Base-by-base conservation (phyloP, 164 flowering plant genomes). In the Echeveria elegans region DNA sequence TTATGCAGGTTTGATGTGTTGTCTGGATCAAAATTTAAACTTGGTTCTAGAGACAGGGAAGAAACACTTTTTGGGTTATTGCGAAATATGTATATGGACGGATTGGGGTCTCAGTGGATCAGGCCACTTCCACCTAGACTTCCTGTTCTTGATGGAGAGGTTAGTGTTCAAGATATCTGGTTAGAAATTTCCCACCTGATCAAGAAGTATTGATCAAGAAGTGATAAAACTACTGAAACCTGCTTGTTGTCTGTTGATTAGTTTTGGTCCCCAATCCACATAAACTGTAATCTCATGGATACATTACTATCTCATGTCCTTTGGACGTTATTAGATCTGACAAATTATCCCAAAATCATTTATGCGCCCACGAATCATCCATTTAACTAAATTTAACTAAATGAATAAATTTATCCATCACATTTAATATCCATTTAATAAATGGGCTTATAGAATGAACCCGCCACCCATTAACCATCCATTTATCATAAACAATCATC, bases 91-190 rank as follows among this genome's bases (percentile, higher is more conserved):
- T 82, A 92, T 19, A 58, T 83, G 63, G 86, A 85, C 74, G 97
- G 96, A 50, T 72, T 92, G 64, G 77, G 75, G 52, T 94, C 97
- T 75, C 82, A 76, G 63, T 95, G 97, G 99, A 83, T 83, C 61
- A 82, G 99, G 79, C 94, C 96, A 64, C 60, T 70, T 68, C 99
- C 99, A 36, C 99, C 96, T 32, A 86, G 86, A 82, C 88, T 91
- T 24, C 96, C 94, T 38, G 72, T 90, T 52, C 83, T 76, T 72
- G 86, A 84, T 77, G 87, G 85, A 28, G 99, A 95, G 87, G 97
- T 86, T 26, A 56, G 61, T 32, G 28, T 56, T 21, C 24, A 26
- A 29, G 31, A 56, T 56, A 26, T 26, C 19, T 56, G 61, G 61
- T 56, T 56, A 16, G 19, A 56, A 26, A 26, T 56, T 29, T 26